Evolutionary conservation across 306 rosid genomes (phyloP).

Genomic region (Oxytropis ochrocephala): DNA sequence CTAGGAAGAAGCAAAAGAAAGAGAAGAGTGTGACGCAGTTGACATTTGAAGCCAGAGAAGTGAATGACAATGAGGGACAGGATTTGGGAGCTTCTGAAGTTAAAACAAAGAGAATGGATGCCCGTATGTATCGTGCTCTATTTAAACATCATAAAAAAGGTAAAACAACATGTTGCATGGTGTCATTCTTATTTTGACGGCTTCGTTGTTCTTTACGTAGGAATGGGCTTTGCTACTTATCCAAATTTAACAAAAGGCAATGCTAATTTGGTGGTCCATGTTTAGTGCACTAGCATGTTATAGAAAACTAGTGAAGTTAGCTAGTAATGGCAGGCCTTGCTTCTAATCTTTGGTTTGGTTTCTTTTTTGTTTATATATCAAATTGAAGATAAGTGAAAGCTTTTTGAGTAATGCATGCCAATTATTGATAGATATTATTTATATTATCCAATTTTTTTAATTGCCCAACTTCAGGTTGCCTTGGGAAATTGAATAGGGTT

Average conservation of each 20-base stretch:
- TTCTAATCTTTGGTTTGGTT: background rate
- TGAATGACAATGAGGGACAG: slow-evolving; percentile 22
- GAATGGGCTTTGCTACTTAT: background rate
- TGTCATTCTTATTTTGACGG: background rate
- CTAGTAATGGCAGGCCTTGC: background rate
- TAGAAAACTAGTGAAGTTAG: background rate
- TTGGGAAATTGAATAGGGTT: slow-evolving; percentile 19
- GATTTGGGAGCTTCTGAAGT: slow-evolving; percentile 15
- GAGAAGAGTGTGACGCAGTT: slow-evolving; percentile 46
- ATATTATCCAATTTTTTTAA: background rate
- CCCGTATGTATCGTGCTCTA: slow-evolving; percentile 37
- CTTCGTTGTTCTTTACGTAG: slow-evolving; percentile 3
- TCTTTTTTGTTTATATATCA: background rate
- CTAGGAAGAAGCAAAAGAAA: slow-evolving; percentile 32
- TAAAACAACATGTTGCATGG: slow-evolving; percentile 25
- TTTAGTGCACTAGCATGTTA: background rate
- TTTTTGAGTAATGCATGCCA: background rate
- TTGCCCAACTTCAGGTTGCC: slow-evolving; percentile 29
- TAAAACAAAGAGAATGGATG: slow-evolving; percentile 33
- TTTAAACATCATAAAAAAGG: slow-evolving; percentile 24
- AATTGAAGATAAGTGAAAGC: slow-evolving; percentile 2
- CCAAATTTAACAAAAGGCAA: background rate
- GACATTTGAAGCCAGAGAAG: slow-evolving; percentile 37
- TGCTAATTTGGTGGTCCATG: slow-evolving; percentile 14
- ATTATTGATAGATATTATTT: background rate